Percentiles rank a stretch among this genome's conserved stretches.
phyloP scores from a whole-genome alignment of 371 early-diverging fungal genomes.

The Haplosporangium sp. region DNA sequence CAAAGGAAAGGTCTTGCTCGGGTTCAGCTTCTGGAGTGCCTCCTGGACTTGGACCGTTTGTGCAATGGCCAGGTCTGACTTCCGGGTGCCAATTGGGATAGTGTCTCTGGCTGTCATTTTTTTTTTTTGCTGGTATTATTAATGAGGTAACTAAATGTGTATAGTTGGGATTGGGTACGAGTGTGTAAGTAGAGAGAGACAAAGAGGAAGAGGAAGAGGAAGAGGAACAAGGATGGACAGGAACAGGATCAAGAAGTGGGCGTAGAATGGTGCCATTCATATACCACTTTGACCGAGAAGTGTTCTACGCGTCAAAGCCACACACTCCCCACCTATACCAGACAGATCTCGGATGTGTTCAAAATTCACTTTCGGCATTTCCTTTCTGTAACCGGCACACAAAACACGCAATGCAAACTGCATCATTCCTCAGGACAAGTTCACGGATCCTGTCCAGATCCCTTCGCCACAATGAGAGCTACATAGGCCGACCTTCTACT shows the following conservation, averaged over 20 bases:
- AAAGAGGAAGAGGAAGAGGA: background rate
- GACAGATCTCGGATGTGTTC: background rate
- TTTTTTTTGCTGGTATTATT: background rate
- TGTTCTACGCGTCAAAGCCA: background rate
- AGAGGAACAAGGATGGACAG: background rate
- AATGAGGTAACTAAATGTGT: background rate
- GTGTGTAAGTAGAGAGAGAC: background rate
- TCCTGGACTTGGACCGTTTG: slow-evolving; percentile 85
- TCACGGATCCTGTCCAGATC: slow-evolving; percentile 1
- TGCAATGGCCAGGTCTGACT: slow-evolving; percentile 91
- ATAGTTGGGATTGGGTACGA: background rate
- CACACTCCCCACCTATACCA: background rate
- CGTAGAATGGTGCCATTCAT: background rate
- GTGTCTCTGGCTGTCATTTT: slow-evolving; percentile 32
- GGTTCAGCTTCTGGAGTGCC: slow-evolving; percentile 64
- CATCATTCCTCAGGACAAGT: slow-evolving; percentile 11
- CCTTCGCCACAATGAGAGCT: background rate
- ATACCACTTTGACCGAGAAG: background rate
- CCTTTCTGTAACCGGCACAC: slow-evolving; percentile 1
- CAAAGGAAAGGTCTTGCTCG: slow-evolving; percentile 66
- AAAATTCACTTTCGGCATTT: background rate
- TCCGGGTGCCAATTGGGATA: slow-evolving; percentile 82
- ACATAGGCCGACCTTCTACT: background rate
- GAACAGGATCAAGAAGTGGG: background rate
- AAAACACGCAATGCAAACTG: background rate